A percentile compares a stretch with the other conserved stretches of the same genome.
Conservation (phyloP, 2,329 filamentous ascomycete genomes). For the Xylaria sp. region DNA sequence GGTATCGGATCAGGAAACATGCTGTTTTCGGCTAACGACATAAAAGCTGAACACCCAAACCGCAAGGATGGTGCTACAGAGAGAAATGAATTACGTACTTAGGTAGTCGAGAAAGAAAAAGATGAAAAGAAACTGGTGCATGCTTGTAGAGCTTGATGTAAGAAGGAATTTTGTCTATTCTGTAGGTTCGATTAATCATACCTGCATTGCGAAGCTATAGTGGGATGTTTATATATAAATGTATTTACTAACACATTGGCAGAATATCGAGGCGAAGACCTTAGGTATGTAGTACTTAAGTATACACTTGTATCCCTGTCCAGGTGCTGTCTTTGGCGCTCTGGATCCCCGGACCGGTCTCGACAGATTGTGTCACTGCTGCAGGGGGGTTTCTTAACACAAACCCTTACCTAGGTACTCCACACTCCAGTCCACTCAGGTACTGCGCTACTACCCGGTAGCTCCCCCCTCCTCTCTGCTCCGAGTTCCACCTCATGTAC, state of each 20-base stretch:
- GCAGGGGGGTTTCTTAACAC: slow-evolving; percentile 25
- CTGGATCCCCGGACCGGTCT: slow-evolving; percentile 16
- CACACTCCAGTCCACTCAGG: slow-evolving; percentile 12
- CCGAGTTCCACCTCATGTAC: slow-evolving; percentile 6
- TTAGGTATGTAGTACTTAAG: neutral
- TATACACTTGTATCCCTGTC: slow-evolving; percentile 20
- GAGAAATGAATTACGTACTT: slow-evolving; percentile 11
- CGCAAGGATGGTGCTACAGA: slow-evolving; percentile 16
- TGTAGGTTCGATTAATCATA: slow-evolving; percentile 3
- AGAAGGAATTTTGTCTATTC: neutral
- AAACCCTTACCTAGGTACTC: slow-evolving; percentile 6
- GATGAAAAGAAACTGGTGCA: neutral
- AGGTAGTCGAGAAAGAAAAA: slow-evolving; percentile 1
- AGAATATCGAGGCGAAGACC: neutral
- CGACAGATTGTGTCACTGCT: slow-evolving; percentile 32
- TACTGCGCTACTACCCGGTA: neutral
- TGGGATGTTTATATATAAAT: neutral
- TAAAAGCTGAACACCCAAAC: slow-evolving; percentile 28
- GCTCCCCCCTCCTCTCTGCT: neutral
- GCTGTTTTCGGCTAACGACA: slow-evolving; percentile 22
- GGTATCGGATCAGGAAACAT: slow-evolving; percentile 26
- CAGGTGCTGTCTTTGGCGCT: neutral
- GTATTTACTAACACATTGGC: too few species aligned
- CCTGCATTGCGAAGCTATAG: too few species aligned
- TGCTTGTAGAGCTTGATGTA: neutral